A percentile compares a stretch with the other conserved stretches of the same genome.
phyloP scores from a whole-genome alignment of 192 early-diverging fungal genomes.

The Coemansia sp. region DNA sequence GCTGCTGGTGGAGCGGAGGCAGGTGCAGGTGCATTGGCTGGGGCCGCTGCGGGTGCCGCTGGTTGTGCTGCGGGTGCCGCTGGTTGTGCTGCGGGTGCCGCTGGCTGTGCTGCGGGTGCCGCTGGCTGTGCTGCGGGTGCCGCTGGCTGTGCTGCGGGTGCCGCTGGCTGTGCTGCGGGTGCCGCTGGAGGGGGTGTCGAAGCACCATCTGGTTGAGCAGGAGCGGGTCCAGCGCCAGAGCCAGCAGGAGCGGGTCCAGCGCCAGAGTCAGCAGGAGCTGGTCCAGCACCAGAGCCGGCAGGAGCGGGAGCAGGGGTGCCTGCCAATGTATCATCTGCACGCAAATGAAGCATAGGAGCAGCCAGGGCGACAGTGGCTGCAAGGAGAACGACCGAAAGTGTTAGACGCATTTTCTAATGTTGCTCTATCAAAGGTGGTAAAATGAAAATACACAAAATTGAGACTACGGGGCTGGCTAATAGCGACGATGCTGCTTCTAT shows the following conservation, averaged over 20 bases:
- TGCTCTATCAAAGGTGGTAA: not conserved
- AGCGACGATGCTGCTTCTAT: too few species aligned
- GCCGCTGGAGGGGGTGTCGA: not conserved
- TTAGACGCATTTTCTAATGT: constrained; percentile 8
- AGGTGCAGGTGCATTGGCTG: too few species aligned
- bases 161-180: not conserved
- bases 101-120: constrained; percentile 1
- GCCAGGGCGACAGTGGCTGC: constrained; percentile 9
- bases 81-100: constrained; percentile 1
- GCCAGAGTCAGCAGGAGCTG: not conserved
- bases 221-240: not conserved
- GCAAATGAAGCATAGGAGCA: constrained; percentile 1
- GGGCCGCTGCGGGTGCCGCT: too few species aligned
- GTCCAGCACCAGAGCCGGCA: not conserved
- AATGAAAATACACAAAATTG: not conserved
- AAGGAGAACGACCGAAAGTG: constrained; percentile 6
- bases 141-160: not conserved
- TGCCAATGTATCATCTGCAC: not conserved
- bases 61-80: not conserved
- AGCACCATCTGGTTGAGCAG: not conserved
- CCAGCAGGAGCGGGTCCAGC: not conserved
- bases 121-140: not conserved
- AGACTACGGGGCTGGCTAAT: not conserved
- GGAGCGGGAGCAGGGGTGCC: not conserved
- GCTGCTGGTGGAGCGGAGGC: not conserved